Percentiles rank a stretch among this genome's conserved stretches.
Evolutionary conservation across 1,284 basidiomycete genomes (phyloP).

Genomic region (Ceratobasidium sp.): DNA sequence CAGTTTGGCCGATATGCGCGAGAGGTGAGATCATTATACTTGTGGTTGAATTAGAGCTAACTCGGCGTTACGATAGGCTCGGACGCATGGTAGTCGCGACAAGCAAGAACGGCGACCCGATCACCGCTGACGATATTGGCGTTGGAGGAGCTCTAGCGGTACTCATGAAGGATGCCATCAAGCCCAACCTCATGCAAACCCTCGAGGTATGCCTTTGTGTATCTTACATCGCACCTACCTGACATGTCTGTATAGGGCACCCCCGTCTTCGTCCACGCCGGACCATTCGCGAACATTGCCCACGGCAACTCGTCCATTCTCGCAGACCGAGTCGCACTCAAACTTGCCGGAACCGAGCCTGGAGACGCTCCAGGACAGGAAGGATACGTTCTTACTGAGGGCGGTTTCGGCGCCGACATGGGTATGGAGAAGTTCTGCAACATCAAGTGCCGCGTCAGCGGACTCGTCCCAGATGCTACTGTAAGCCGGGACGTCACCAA

Average conservation of each 20-base stretch:
- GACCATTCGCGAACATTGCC: constrained; percentile 98
- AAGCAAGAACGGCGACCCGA: constrained; percentile 85
- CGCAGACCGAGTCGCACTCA: constrained; percentile 94
- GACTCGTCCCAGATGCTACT: constrained; percentile 90
- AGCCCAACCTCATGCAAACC: constrained; percentile 99
- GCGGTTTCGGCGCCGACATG: constrained; percentile 99
- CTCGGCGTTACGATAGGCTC: constrained; percentile 52
- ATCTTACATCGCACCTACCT: constrained; percentile 14
- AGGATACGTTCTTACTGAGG: constrained; percentile 97
- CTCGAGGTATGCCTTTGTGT: constrained; percentile 67
- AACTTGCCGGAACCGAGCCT: constrained; percentile 95
- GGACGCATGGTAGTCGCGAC: constrained; percentile 98
- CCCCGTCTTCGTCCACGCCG: constrained; percentile 98
- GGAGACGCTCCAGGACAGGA: constrained; percentile 82
- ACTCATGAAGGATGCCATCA: constrained; percentile 98
- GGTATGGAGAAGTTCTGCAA: constrained; percentile 99
- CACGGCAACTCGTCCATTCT: constrained; percentile 99
- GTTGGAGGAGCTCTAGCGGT: constrained; percentile 96
- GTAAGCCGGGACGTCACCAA: not conserved
- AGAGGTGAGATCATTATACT: constrained; percentile 52
- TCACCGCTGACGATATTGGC: constrained; percentile 97
- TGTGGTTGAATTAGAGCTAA: not conserved
- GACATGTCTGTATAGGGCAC: constrained; percentile 66
- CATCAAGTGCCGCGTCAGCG: constrained; percentile 97
- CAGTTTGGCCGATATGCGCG: constrained; percentile 89